phyloP scores from a whole-genome alignment of 129 eudicot species.

The sunflower (Helianthus annuus) region HanXRQr2.0-SUNRISE NC_035446.2:87175779-87176278 shows the following conservation, averaged over 20 bases:
- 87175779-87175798: slow-evolving; percentile 49
- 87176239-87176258: too few relatives aligned
- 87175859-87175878: slow-evolving; percentile 71
- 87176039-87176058: slow-evolving; percentile 69
- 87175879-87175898: slow-evolving; percentile 49
- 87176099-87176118: slow-evolving; percentile 27
- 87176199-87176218: slow-evolving; percentile 7
- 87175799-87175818: slow-evolving; percentile 61
- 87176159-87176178: neutral
- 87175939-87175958: slow-evolving; percentile 84
- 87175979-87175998: slow-evolving; percentile 75
- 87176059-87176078: slow-evolving; percentile 29
- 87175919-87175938: slow-evolving; percentile 80
- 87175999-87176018: slow-evolving; percentile 82
- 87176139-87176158: slow-evolving; percentile 17
- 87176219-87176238: neutral
- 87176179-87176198: neutral
- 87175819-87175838: slow-evolving; percentile 58
- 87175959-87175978: slow-evolving; percentile 72
- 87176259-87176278: too few relatives aligned
- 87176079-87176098: slow-evolving; percentile 30
- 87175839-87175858: slow-evolving; percentile 67
- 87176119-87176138: slow-evolving; percentile 45
- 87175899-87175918: slow-evolving; percentile 67
- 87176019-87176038: slow-evolving; percentile 54